Conservation (phyloP, 2,329 filamentous ascomycete species). For the Dactylellina drechsleri region DNA sequence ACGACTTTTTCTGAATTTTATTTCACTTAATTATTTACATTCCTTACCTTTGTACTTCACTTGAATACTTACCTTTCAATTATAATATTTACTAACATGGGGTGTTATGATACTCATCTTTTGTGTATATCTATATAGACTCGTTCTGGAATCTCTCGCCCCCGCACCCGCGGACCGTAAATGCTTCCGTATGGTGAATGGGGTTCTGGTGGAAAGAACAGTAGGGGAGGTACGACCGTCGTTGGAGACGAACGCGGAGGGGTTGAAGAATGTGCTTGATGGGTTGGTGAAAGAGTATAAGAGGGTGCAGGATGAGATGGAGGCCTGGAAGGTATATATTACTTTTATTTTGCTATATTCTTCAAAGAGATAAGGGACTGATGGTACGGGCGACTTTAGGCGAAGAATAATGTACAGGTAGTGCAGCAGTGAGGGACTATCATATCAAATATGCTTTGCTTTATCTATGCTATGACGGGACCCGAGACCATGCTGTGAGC, state of each 20-base stretch:
- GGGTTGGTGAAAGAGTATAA: constrained; percentile 98
- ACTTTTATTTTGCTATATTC: background rate
- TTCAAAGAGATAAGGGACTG: background rate
- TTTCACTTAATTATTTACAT: too few relatives aligned
- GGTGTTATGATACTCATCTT: background rate
- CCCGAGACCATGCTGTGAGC: too few relatives aligned
- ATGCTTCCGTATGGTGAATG: constrained; percentile 99
- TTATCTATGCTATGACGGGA: too few relatives aligned
- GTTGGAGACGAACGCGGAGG: constrained; percentile 91
- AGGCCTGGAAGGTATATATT: constrained; percentile 90
- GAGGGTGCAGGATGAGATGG: constrained; percentile 90
- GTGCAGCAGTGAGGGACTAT: constrained; percentile 73
- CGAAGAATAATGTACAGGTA: constrained; percentile 89
- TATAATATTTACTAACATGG: too few relatives aligned
- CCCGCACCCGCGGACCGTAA: constrained; percentile 86
- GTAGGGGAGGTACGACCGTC: constrained; percentile 91
- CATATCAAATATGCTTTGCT: too few relatives aligned
- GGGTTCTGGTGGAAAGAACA: constrained; percentile 91
- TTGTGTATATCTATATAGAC: constrained; percentile 67
- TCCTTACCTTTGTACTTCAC: too few relatives aligned
- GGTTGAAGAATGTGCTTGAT: constrained; percentile 90
- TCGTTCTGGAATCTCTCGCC: constrained; percentile 90
- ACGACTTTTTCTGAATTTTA: constrained; percentile 61
- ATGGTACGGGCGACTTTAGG: constrained; percentile 66
- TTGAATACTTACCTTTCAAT: too few relatives aligned